Conservation (phyloP, 2,329 filamentous ascomycete species). For the Lizonia empirigonia region DNA sequence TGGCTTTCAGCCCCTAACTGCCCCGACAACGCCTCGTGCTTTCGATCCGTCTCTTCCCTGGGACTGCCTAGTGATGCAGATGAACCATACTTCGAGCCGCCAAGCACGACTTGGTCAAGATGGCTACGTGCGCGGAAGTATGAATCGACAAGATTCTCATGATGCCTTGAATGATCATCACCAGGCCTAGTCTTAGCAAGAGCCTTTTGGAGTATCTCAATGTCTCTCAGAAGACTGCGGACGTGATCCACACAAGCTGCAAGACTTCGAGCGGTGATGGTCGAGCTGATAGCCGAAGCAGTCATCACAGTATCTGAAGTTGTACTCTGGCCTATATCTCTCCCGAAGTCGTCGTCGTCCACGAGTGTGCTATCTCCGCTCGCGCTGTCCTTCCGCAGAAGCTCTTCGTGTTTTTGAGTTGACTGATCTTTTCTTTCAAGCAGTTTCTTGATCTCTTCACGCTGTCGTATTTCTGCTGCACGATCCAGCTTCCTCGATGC, state of each 20-base stretch:
- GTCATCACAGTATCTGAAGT: slow-evolving; percentile 4
- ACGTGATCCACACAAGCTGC: slow-evolving; percentile 35
- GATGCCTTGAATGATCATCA: slow-evolving; percentile 37
- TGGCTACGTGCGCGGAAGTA: slow-evolving; percentile 28
- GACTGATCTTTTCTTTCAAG: slow-evolving; percentile 32
- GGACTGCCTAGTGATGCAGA: not conserved
- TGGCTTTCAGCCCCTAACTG: too few species aligned
- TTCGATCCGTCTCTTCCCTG: too few species aligned
- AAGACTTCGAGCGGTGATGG: slow-evolving; percentile 26
- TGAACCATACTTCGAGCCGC: not conserved
- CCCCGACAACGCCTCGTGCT: not conserved
- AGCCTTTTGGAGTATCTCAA: slow-evolving; percentile 29
- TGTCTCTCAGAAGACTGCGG: slow-evolving; percentile 26
- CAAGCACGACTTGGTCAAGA: slow-evolving; percentile 24
- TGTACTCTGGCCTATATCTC: not conserved
- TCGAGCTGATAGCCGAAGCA: slow-evolving; percentile 25
- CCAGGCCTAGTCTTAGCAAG: slow-evolving; percentile 50
- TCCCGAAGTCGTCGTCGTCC: slow-evolving; percentile 8
- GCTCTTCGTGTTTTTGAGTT: slow-evolving; percentile 34
- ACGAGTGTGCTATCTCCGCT: slow-evolving; percentile 27
- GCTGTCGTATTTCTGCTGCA: slow-evolving; percentile 32
- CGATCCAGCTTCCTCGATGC: slow-evolving; percentile 31
- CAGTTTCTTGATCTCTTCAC: slow-evolving; percentile 34
- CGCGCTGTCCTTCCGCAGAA: slow-evolving; percentile 26
- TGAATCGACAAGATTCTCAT: slow-evolving; percentile 35